Evolutionary conservation across 805 yeast species (phyloP), one percentile per base, ranked within the genome.

Genomic region (Saturnispora sanitii): DNA sequence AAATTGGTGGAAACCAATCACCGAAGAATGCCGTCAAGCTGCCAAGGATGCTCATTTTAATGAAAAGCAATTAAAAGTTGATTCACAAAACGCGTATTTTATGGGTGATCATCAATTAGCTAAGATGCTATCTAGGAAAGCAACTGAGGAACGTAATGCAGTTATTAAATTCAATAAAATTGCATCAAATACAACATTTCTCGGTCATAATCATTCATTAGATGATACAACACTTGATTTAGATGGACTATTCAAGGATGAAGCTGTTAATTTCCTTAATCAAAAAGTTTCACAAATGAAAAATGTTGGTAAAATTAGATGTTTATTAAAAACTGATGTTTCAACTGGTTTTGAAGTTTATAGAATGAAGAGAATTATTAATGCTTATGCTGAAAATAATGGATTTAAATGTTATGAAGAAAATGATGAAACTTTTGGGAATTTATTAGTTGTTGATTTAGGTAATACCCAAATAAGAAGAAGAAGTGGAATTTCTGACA

Each of bases 101-200:
- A 52, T 61, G 2, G 96, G 96, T 3, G 82, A 87, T 53, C 78
- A 78, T 40, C 70, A 67, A 8, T 63, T 61, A 48, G 97, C 97
- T 1, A 79, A 82, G 50, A 75, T 75, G 45, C 66, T 83, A 44
- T 81, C 94, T 38, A 76, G 73, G 30, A 62, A 78, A 54, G 79
- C 90, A 25, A 80, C 84, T 54, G 57, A 68, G 45, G 75, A 75
- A 44, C 66, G 65, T 22, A 60, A 54, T 0, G 62, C 77, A 48
- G 90, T 86, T 21, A 94, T 86, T 31, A 57, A 66, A 31, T 75
- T 68, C 57, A 88, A 88, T 60, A 64, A 68, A 15, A 75, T 79
- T 58, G 98, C 97, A 3, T 96, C 96, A 1, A 85, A 79, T 57
- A 87, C 79, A 54, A 95, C 84, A 1, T 90, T 88, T 57, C 66